Percentiles rank a stretch among this genome's conserved stretches.
These are phyloP conservation scores for Eucalyptus pauciflora DNA, from an alignment of 345 rosid species.

Conservation along the genomic window DNA sequence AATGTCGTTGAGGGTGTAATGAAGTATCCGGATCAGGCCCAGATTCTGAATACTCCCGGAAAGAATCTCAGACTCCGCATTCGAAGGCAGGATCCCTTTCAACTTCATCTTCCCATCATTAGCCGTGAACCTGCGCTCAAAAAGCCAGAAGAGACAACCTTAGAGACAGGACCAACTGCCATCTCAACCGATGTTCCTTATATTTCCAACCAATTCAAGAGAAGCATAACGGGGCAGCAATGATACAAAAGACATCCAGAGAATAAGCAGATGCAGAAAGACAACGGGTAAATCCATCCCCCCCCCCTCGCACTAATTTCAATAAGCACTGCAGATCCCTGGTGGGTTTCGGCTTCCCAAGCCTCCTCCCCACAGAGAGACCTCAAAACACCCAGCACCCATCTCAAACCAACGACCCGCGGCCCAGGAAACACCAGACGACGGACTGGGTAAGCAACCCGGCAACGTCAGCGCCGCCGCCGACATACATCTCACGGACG, in stretches of 20 bases:
- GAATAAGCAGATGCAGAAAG: not conserved
- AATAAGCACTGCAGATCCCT: not conserved
- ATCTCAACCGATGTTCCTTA: not conserved
- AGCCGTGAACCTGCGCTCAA: constrained; percentile 52
- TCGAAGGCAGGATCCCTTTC: constrained; percentile 57
- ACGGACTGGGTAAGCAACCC: not conserved
- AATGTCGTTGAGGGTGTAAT: constrained; percentile 74
- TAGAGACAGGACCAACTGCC: not conserved
- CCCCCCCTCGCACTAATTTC: not conserved
- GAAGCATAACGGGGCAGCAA: not conserved
- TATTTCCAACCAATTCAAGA: not conserved
- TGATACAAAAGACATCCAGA: not conserved
- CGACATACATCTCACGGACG: not conserved
- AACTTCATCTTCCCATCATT: constrained; percentile 65
- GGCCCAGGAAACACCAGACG: not conserved
- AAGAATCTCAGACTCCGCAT: constrained; percentile 42
- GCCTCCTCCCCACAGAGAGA: not conserved
- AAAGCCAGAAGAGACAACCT: not conserved
- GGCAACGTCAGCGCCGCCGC: not conserved
- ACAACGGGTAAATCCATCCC: not conserved
- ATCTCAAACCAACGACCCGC: accelerated
- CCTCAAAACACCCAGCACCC: not conserved
- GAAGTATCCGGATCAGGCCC: constrained; percentile 56
- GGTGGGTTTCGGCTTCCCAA: not conserved
- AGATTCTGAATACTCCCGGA: constrained; percentile 67